Base-by-base conservation (phyloP, 805 yeast species). In the Clavispora asparagi region DNA sequence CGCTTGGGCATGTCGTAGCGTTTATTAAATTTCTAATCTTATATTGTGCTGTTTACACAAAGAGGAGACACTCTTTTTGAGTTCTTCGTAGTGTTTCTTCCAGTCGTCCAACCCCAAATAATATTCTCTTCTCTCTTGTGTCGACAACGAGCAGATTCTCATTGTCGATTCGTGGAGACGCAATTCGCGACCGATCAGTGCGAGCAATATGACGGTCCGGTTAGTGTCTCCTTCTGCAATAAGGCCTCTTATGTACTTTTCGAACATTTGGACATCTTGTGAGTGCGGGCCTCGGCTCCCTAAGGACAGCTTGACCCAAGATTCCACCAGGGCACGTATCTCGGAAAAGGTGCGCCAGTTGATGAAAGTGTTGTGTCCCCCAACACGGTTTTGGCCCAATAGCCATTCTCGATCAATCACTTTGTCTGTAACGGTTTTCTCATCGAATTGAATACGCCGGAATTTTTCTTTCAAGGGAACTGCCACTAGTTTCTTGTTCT, bases 381-480 rank as follows among this genome's bases (percentile, higher is more conserved):
- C 30, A 1, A 46, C 40, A 10, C 45, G 33, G 2, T 41, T 35
- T 33, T 49, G 58, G n/a, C 33, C 27, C 7, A 10, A 23, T 16
- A 54, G 46, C 58, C 58, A 54, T 8, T 43, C 41, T 11, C 19
- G 41, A n/a, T 47, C 44, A 9, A 54, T 29, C 4, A 35, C 48
- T 3, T 42, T 41, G 13, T 42, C 49, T 3, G 41, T 45, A 10
- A 50, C 40, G 8, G 16, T 28, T 9, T 46, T 40, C 26, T 44
- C 41, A 4, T 17, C 23, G 12, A 43, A 33, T 10, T 51, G 45
- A 13, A 41, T 47, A 36, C 33, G 39, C 31, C 50, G 48, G 9
- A 69, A 46, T 46, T 67, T 66, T 4, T 62, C 63, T 33, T 60
- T 55, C 47, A 67, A 50, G 1, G 69, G 56, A 7, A 54, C 58